Percentiles rank a stretch among this genome's conserved stretches.
Evolutionary conservation across 2,329 filamentous ascomycete species (phyloP).

Genomic region (Fusarium tanahbumbuense): DNA sequence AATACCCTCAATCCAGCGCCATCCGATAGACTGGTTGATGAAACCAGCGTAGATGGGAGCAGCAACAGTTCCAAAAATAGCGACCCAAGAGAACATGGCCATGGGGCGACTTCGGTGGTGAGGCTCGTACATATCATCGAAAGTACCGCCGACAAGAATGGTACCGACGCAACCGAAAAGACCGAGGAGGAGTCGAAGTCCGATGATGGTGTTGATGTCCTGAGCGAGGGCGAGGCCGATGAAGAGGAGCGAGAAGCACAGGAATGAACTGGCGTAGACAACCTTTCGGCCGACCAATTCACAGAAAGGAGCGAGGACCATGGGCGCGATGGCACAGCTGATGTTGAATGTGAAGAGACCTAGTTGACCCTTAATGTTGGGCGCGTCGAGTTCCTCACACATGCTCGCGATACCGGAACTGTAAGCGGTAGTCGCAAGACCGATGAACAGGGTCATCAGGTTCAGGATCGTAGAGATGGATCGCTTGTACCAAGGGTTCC

Average conservation of each 20-base stretch:
- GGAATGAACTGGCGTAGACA: constrained; percentile 34
- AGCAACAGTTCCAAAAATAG: constrained; percentile 40
- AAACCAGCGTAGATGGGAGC: constrained; percentile 40
- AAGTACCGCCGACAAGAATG: constrained; percentile 40
- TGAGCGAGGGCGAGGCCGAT: constrained; percentile 36
- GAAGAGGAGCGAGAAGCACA: constrained; percentile 39
- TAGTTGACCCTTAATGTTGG: constrained; percentile 37
- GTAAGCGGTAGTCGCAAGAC: constrained; percentile 38
- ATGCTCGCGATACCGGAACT: constrained; percentile 39
- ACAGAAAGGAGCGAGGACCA: constrained; percentile 37
- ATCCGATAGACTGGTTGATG: constrained; percentile 37
- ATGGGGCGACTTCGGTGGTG: constrained; percentile 39
- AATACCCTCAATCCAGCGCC: constrained; percentile 43
- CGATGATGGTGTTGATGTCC: constrained; percentile 39
- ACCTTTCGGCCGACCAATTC: constrained; percentile 39
- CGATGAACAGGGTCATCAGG: constrained; percentile 40
- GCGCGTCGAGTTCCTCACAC: constrained; percentile 28
- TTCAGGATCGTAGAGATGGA: constrained; percentile 41
- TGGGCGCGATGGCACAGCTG: constrained; percentile 38
- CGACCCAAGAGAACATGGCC: constrained; percentile 43
- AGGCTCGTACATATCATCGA: constrained; percentile 44
- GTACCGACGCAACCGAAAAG: constrained; percentile 43
- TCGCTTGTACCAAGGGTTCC: constrained; percentile 43
- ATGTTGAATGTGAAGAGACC: constrained; percentile 42
- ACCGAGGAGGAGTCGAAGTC: constrained; percentile 35